These are phyloP conservation scores for Trapa incisa DNA, from an alignment of 345 rosid genomes.

Conservation along the genomic window DNA sequence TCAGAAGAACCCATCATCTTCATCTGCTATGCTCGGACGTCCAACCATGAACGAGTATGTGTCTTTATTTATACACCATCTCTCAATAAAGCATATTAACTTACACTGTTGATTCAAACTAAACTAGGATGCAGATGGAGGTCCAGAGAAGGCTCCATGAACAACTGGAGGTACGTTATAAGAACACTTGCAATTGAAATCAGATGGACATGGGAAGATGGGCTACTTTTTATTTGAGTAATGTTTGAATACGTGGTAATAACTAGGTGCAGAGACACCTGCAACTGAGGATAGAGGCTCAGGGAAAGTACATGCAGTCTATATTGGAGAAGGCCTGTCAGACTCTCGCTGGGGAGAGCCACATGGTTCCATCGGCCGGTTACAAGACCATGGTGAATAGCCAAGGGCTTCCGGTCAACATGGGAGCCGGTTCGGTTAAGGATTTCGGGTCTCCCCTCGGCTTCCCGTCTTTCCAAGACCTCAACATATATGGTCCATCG, in stretches of 20 bases:
- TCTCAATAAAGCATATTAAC: constrained; percentile 12
- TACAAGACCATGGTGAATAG: constrained; percentile 8
- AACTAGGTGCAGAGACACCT: constrained; percentile 87
- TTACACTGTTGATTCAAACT: constrained; percentile 40
- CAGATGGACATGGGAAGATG: background rate
- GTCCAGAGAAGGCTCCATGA: constrained; percentile 98
- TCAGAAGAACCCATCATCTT: constrained; percentile 69
- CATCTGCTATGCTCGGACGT: constrained; percentile 82
- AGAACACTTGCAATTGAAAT: background rate
- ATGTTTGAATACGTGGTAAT: too few species aligned
- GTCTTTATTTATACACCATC: background rate
- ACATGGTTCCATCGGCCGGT: constrained; percentile 15
- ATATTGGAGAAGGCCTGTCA: constrained; percentile 92
- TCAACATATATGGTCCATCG: constrained; percentile 62
- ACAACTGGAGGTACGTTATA: constrained; percentile 76
- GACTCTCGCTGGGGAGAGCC: constrained; percentile 69
- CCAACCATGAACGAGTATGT: constrained; percentile 81
- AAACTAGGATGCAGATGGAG: constrained; percentile 97
- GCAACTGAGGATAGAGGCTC: constrained; percentile 95
- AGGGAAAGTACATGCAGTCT: constrained; percentile 96
- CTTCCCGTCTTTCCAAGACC: constrained; percentile 89
- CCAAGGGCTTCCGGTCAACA: constrained; percentile 8
- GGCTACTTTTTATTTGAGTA: too few species aligned
- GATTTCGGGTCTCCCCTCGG: constrained; percentile 24
- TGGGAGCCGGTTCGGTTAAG: background rate